These are phyloP conservation scores for Coemansia sp. DNA, from an alignment of 192 early-diverging fungal genomes.

Conservation along the genomic window DNA sequence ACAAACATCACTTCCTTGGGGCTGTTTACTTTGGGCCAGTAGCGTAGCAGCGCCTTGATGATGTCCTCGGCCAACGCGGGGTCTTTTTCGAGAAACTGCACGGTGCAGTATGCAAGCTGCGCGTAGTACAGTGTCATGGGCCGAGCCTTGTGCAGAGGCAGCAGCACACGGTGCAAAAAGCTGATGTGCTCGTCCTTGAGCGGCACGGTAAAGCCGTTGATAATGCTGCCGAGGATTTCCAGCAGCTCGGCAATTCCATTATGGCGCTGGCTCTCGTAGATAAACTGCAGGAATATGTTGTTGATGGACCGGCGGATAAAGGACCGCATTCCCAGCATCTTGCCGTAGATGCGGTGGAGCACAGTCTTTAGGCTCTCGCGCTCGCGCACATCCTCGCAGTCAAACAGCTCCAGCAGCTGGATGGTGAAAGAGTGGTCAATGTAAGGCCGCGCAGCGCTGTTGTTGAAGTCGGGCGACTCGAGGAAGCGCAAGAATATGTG, in stretches of 20 bases:
- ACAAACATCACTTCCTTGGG: slow-evolving; percentile 99
- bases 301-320: slow-evolving; percentile 97
- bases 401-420: slow-evolving; percentile 95
- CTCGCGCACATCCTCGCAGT: slow-evolving; percentile 97
- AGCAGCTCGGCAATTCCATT: slow-evolving; percentile 98
- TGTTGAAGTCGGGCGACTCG: slow-evolving; percentile 97
- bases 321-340: slow-evolving; percentile 93
- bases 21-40: slow-evolving; percentile 99
- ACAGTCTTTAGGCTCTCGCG: slow-evolving; percentile 98
- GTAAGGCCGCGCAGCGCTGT: slow-evolving; percentile 90
- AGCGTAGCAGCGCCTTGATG: slow-evolving; percentile 81
- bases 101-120: slow-evolving; percentile 95
- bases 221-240: slow-evolving; percentile 99
- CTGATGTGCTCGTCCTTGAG: slow-evolving; percentile 98
- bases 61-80: slow-evolving; percentile 87
- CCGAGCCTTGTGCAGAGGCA: slow-evolving; percentile 95
- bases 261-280: slow-evolving; percentile 94
- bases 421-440: slow-evolving; percentile 87
- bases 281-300: slow-evolving; percentile 97
- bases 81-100: slow-evolving; percentile 99
- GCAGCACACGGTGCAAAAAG: slow-evolving; percentile 86
- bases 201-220: slow-evolving; percentile 98
- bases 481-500: slow-evolving; percentile 98
- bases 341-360: slow-evolving; percentile 96
- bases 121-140: slow-evolving; percentile 94